Conservation (phyloP, 495 filamentous ascomycete species). For the Penicillium mononematosum region DNA sequence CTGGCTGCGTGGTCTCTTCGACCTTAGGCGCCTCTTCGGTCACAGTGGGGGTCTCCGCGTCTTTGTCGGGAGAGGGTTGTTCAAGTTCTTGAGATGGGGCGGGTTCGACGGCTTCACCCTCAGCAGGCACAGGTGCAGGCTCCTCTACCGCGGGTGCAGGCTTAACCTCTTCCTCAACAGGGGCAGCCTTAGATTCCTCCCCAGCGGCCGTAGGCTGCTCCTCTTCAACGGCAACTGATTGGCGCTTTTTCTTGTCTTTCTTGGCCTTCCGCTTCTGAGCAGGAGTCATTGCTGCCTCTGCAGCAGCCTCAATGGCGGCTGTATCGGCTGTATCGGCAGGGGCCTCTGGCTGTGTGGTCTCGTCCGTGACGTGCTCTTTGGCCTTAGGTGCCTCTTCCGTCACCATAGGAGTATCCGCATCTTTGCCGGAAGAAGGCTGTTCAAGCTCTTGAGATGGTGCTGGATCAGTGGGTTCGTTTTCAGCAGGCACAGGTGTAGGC, state of each 20-base stretch:
- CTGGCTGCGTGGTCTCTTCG: neutral
- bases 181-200: neutral
- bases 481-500: neutral
- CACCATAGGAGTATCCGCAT: neutral
- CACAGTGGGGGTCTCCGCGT: neutral
- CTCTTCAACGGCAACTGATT: constrained; percentile 6
- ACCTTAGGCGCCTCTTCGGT: neutral
- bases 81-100: neutral
- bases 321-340: neutral
- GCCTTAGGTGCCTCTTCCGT: constrained; percentile 4
- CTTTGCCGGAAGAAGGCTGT: neutral
- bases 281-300: constrained; percentile 3
- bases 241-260: constrained; percentile 22
- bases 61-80: neutral
- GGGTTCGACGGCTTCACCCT: neutral
- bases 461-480: neutral
- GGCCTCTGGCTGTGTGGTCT: constrained; percentile 2
- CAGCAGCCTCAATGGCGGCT: neutral
- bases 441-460: neutral
- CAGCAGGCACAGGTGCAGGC: neutral
- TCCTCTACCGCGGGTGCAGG: neutral
- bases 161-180: constrained; percentile 3
- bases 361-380: constrained; percentile 3
- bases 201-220: neutral
- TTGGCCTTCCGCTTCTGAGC: constrained; percentile 12